Evolutionary conservation across 2,329 filamentous ascomycete species (phyloP).

Genomic region (Stemphylium beticola): DNA sequence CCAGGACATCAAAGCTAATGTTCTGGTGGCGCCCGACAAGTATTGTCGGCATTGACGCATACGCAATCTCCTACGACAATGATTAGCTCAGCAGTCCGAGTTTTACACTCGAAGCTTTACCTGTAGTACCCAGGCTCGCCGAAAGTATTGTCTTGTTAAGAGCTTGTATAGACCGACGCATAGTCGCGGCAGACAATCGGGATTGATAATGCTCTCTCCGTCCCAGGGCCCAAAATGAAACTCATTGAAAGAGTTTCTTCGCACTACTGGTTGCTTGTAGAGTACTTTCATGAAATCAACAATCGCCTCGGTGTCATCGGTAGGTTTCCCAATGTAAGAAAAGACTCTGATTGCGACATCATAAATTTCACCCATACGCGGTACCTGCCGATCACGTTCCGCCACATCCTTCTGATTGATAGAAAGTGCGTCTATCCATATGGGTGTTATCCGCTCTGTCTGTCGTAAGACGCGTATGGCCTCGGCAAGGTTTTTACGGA

Average conservation of each 20-base stretch:
- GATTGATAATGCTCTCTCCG: background rate
- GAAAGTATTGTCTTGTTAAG: background rate
- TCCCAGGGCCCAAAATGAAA: background rate
- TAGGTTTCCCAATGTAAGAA: background rate
- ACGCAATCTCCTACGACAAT: background rate
- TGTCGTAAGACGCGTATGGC: background rate
- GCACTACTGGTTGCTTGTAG: background rate
- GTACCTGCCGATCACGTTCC: background rate
- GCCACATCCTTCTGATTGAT: background rate
- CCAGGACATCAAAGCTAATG: background rate
- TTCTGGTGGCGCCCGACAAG: background rate
- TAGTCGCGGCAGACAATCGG: background rate
- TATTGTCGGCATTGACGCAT: background rate
- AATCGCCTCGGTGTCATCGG: background rate
- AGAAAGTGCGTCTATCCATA: conserved; percentile 2
- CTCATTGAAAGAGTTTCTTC: background rate
- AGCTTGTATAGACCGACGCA: background rate
- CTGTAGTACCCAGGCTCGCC: background rate
- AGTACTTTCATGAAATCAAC: background rate
- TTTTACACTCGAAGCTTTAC: background rate
- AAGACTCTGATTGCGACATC: background rate
- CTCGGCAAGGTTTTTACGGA: background rate
- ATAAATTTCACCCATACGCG: background rate
- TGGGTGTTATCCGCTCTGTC: background rate
- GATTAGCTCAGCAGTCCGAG: background rate